A percentile compares a stretch with the other conserved stretches of the same genome.
Conservation (phyloP, 257 asterid genomes). For the Solanum peruvianum region DNA sequence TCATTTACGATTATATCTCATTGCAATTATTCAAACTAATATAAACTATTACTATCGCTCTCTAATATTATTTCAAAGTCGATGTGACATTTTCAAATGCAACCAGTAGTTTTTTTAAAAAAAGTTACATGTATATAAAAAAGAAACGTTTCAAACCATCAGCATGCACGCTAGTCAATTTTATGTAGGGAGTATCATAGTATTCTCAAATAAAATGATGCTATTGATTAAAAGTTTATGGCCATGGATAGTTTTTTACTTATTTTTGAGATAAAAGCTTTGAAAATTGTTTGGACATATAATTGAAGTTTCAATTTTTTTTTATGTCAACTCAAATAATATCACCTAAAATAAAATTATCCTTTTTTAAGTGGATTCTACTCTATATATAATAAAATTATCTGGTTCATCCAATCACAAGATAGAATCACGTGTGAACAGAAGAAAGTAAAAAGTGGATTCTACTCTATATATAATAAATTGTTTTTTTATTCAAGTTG, state of each 20-base stretch:
- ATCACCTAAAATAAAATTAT: too few species aligned
- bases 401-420: neutral
- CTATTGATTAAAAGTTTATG: too few species aligned
- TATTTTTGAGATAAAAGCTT: too few species aligned
- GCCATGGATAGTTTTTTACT: neutral
- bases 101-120: too few species aligned
- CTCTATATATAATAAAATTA: too few species aligned
- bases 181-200: neutral
- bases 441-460: neutral
- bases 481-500: neutral
- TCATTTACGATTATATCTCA: neutral
- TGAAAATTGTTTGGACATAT: neutral
- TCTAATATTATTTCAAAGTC: neutral
- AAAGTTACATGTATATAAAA: too few species aligned
- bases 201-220: neutral
- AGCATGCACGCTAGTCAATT: neutral
- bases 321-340: too few species aligned
- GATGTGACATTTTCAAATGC: neutral
- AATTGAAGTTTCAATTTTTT: neutral
- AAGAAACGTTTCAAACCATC: neutral
- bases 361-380: too few species aligned
- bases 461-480: neutral
- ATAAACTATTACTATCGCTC: neutral
- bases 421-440: neutral
- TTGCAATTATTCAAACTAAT: neutral